phyloP scores from a whole-genome alignment of 148 eudicot genomes.

The Vaccinium darrowii region DNA sequence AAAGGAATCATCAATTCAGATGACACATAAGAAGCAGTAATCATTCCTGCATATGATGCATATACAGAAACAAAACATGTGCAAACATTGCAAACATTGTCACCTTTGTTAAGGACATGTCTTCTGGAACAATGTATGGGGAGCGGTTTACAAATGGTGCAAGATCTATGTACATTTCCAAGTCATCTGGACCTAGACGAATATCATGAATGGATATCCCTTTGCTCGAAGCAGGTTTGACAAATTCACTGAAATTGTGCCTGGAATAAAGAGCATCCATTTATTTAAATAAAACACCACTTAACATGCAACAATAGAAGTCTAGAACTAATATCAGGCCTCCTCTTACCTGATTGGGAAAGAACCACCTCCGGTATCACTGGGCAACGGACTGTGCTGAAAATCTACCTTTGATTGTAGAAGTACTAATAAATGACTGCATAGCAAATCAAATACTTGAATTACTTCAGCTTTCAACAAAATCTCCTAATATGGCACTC shows the following conservation, averaged over 20 bases:
- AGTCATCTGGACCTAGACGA: constrained; percentile 73
- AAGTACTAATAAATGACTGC: constrained; percentile 94
- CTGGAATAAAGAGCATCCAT: constrained; percentile 39
- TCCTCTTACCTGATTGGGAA: constrained; percentile 70
- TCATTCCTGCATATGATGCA: background rate
- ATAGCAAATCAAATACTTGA: constrained; percentile 20
- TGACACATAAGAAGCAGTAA: background rate
- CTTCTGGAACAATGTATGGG: constrained; percentile 92
- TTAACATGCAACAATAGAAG: background rate
- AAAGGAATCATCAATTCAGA: constrained; percentile 17
- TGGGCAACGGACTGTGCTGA: constrained; percentile 87
- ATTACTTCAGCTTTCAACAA: constrained; percentile 12
- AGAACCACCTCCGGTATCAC: constrained; percentile 75
- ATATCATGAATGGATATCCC: constrained; percentile 79
- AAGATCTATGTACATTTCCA: constrained; percentile 98
- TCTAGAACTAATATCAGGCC: constrained; percentile 2
- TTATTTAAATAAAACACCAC: background rate
- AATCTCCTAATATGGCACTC: background rate
- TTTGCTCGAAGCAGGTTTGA: constrained; percentile 91
- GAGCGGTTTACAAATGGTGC: constrained; percentile 91
- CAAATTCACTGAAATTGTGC: constrained; percentile 89
- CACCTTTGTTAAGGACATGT: constrained; percentile 96
- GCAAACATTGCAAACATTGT: background rate
- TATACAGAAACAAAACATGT: background rate
- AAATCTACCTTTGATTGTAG: constrained; percentile 96